phyloP scores from a whole-genome alignment of 257 asterid genomes.

The Solanum infundibuliforme region DNA sequence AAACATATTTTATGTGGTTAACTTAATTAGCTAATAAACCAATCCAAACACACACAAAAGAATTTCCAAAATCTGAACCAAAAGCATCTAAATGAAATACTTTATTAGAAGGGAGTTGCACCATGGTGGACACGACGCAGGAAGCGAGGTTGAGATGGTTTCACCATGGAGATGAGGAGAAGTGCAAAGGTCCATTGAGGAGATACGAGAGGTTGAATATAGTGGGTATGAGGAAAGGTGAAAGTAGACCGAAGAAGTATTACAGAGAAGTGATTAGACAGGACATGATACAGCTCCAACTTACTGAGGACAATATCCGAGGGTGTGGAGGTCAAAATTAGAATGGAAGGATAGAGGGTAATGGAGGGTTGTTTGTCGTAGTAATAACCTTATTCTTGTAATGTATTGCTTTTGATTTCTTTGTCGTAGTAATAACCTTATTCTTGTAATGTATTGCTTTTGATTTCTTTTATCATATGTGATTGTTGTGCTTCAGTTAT shows the following conservation, averaged over 20 bases:
- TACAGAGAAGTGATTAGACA: background rate
- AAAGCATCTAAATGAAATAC: background rate
- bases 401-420: no score
- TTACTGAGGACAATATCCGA: no score
- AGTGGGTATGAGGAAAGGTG: background rate
- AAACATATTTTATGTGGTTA: no score
- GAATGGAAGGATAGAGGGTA: background rate
- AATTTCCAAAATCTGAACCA: background rate
- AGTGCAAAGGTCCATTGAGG: background rate
- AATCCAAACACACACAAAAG: background rate
- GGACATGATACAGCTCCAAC: accelerated
- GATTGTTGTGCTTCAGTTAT: no score
- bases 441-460: no score
- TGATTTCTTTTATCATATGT: no score
- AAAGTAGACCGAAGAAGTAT: background rate
- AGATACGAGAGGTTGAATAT: background rate
- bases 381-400: background rate
- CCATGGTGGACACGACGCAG: background rate
- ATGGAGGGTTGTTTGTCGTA: background rate
- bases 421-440: no score
- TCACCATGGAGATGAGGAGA: background rate
- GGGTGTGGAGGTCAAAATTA: background rate
- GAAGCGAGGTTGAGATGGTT: background rate
- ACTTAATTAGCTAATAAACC: background rate
- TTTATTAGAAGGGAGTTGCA: background rate